Evolutionary conservation across 2,329 filamentous ascomycete genomes (phyloP), one percentile per base, ranked within the genome.

Genomic region (Purpureocillium lavendulum): DNA sequence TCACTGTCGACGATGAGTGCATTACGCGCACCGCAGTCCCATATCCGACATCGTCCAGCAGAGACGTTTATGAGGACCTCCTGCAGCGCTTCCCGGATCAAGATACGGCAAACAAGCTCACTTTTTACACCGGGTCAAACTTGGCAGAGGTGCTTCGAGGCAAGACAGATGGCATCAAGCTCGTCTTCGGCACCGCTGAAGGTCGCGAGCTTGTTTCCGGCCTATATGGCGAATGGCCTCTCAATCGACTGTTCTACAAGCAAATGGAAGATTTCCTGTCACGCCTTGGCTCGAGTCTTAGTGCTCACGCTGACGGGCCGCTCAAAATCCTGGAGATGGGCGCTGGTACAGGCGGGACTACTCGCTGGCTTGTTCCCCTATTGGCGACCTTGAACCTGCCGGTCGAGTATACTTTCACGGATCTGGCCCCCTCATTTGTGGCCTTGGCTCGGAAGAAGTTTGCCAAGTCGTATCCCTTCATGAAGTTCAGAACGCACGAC

Each of bases 401-500:
- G 0, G 50, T 62, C 17, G 49, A 55, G 32, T 68, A 67, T 42
- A 62, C 57, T 1, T 62, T 67, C 38, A 66, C 65, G 1, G 65
- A 69, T 31, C 42, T 68, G 2, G 53, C 60, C 0, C 39, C 41
- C 1, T 46, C 47, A 5, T 35, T 49, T 18, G 43, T 46, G 3
- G 38, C 45, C 3, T 30, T 34, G 8, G 45, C 43, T 12, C 32
- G 35, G 8, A 43, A 41, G 10, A 40, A 14, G 14, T 41, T 39
- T 30, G 29, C 7, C 28, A 40, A 41, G 16, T n/a, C 41, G 13
- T 44, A 41, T 8, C 34, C 45, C 1, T 41, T 38, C 16, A 44
- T 47, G 45, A 36, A 30, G n/a, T 48, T 46, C 15, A 13, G 16
- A 4, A 29, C 30, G 6, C 35, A 35, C 16, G 38, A 45, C 26